These are phyloP conservation scores for Naganishia vishniacii DNA, from an alignment of 768 basidiomycete genomes.

Conservation along the genomic window DNA sequence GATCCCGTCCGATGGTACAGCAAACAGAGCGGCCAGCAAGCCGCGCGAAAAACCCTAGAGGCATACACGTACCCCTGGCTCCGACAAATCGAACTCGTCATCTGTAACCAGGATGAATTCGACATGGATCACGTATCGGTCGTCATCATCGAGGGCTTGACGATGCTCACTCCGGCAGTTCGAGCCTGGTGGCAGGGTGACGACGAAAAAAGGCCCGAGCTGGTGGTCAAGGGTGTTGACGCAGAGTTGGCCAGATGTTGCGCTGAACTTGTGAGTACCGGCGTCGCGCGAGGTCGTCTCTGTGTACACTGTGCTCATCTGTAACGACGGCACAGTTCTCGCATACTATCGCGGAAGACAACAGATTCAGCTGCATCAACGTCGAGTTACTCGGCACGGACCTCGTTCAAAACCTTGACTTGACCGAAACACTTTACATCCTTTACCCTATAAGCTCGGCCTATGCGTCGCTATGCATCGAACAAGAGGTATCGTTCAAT, in stretches of 20 bases:
- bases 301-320: no score
- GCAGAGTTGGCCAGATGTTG: not conserved
- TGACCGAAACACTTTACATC: slow-evolving; percentile 1
- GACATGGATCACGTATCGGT: not conserved
- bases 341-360: not conserved
- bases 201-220: not conserved
- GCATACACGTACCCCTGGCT: not conserved
- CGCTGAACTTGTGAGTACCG: not conserved
- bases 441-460: not conserved
- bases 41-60: not conserved
- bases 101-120: slow-evolving; percentile 1
- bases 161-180: slow-evolving; percentile 1
- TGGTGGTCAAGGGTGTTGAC: slow-evolving; percentile 11
- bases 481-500: no score
- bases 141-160: not conserved
- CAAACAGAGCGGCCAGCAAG: not conserved
- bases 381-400: not conserved
- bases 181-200: not conserved
- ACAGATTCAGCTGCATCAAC: slow-evolving; percentile 1
- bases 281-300: no score
- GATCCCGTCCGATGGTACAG: not conserved
- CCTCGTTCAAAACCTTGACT: not conserved
- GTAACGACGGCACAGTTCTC: not conserved
- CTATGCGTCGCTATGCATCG: slow-evolving; percentile 1
- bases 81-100: slow-evolving; percentile 6